Conservation (phyloP, 2,329 filamentous ascomycete species). For the Dactylellina leptospora region DNA sequence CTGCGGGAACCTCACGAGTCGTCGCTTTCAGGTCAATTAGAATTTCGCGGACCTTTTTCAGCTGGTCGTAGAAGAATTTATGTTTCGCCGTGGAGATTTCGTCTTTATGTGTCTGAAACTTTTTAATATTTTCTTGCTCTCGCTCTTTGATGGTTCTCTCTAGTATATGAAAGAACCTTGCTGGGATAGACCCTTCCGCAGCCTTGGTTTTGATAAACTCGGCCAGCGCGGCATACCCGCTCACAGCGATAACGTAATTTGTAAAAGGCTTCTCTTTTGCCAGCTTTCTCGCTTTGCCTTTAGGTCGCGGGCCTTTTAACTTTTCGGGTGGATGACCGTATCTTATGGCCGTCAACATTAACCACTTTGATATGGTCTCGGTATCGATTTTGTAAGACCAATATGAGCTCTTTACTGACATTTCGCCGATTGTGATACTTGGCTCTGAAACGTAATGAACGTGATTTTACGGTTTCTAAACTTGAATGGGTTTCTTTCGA, state of each 20-base stretch:
- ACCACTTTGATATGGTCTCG: neutral
- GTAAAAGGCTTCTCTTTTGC: slow-evolving; percentile 1
- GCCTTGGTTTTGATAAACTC: neutral
- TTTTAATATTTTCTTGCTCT: slow-evolving; percentile 4
- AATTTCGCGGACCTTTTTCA: slow-evolving; percentile 6
- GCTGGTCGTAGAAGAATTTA: slow-evolving; percentile 6
- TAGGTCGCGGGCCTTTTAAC: neutral
- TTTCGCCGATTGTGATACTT: neutral
- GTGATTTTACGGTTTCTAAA: neutral
- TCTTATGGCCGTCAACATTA: neutral
- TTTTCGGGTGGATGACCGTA: slow-evolving; percentile 9
- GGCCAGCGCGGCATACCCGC: neutral
- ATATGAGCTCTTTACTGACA: neutral
- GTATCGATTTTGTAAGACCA: neutral
- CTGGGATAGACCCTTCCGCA: neutral
- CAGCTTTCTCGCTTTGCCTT: neutral
- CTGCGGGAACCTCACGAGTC: neutral
- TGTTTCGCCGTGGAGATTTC: slow-evolving; percentile 2
- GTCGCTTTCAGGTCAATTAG: neutral
- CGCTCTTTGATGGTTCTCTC: slow-evolving; percentile 1
- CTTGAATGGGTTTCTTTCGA: neutral
- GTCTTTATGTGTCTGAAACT: slow-evolving; percentile 3
- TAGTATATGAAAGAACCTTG: slow-evolving; percentile 1
- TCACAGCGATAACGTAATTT: slow-evolving; percentile 5
- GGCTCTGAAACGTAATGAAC: neutral